Evolutionary conservation across 129 eudicot genomes (phyloP).

Genomic region (Solidago caesia): DNA sequence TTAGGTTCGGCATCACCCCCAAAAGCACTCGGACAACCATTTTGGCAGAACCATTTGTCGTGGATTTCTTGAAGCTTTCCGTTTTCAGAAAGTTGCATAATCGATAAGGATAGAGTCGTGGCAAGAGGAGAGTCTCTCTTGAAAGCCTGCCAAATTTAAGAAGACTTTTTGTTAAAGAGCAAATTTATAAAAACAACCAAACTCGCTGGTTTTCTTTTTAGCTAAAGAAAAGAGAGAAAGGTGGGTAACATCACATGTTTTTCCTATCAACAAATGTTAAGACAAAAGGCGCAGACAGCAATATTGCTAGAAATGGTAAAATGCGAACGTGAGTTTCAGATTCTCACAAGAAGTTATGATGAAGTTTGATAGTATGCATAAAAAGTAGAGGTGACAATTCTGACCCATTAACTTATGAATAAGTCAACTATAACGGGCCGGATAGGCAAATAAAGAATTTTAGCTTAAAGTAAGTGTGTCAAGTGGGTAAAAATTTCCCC

Average conservation of each 20-base stretch:
- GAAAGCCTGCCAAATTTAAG: slow-evolving; percentile 40
- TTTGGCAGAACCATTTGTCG: slow-evolving; percentile 46
- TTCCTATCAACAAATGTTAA: too few species aligned
- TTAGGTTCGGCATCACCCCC: slow-evolving; percentile 37
- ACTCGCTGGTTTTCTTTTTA: not conserved
- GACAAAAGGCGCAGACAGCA: too few species aligned
- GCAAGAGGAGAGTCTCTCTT: slow-evolving; percentile 64
- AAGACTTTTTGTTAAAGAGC: not conserved
- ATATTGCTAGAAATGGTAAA: too few species aligned
- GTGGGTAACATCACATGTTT: too few species aligned
- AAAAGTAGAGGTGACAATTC: too few species aligned
- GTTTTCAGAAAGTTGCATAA: slow-evolving; percentile 46
- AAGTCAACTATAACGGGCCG: too few species aligned
- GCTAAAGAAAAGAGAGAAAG: not conserved
- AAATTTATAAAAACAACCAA: not conserved
- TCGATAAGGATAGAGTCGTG: slow-evolving; percentile 44
- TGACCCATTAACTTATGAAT: too few species aligned
- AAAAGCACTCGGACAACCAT: slow-evolving; percentile 32
- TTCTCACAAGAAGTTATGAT: not conserved
- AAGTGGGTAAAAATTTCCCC: too few species aligned
- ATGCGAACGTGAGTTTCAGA: too few species aligned
- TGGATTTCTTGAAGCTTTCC: slow-evolving; percentile 61
- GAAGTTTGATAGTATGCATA: not conserved
- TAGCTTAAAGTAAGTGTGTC: too few species aligned
- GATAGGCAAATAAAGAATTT: too few species aligned